Base-by-base conservation (phyloP, 805 yeast genomes). In the Kuraishia cidri region DNA sequence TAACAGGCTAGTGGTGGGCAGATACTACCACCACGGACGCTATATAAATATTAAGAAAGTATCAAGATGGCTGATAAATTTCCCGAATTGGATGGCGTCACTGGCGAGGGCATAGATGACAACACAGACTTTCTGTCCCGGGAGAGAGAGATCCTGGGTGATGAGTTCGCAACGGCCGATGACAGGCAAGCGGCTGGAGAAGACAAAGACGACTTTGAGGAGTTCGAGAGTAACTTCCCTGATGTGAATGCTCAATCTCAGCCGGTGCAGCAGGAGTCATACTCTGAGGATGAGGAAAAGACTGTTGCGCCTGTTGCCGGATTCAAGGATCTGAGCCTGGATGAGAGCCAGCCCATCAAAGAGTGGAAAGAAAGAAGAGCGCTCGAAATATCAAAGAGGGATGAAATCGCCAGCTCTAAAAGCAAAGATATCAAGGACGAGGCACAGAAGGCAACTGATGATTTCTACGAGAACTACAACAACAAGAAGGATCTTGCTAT, bases 381-480 rank as follows among this genome's bases (percentile, higher is more conserved):
- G 31, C 65, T 81, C 37, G 95, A 87, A 54, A 78, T 90, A 39
- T 64, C 70, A 34, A 75, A 83, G 48, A 73, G 94, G 50, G 97
- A 90, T 49, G 78, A 70, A 44, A 74, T 73, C 41, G 79, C 81
- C 45, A 62, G 61, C 14, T 62, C 72, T 44, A 81, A 74, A 53
- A 72, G 80, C 49, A 63, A 63, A 20, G 85, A 77, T 38, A 68
- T 86, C 37, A 71, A 80, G 35, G 70, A 73, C 32, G 79, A 79
- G 40, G 97, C 97, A 7, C 73, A 75, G 48, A 75, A 77, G 52
- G 78, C 86, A 34, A 75, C 87, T 48, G 96, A 90, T 54, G 95
- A 83, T 42, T 90, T 90, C 56, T 90, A 90, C 57, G 95, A 85
- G 46, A 79, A 79, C 50, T 90, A 90, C 66, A 87, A 85, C 61